Evolutionary conservation across 257 asterid species (phyloP).

Genomic region (Solanum habrochaites): DNA sequence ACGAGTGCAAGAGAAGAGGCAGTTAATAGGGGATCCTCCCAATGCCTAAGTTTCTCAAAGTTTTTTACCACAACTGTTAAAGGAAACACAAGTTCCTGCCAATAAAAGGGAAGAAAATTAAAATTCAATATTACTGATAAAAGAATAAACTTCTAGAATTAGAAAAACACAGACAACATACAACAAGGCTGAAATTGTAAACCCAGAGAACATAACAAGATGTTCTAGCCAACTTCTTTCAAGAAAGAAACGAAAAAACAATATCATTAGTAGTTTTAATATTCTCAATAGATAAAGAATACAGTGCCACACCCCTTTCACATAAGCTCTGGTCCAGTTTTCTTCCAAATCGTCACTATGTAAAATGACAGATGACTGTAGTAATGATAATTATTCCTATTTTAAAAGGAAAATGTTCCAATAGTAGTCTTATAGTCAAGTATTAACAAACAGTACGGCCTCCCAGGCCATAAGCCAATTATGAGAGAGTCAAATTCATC

Average conservation of each 20-base stretch:
- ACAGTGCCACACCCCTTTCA: not conserved
- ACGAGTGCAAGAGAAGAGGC: slow-evolving; percentile 64
- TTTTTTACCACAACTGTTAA: slow-evolving; percentile 41
- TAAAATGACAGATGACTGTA: not conserved
- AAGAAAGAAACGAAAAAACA: not conserved
- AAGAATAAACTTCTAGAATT: not conserved
- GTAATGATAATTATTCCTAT: not conserved
- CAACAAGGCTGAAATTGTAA: not conserved
- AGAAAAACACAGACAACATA: not conserved
- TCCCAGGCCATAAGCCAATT: not conserved
- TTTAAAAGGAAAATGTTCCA: not conserved
- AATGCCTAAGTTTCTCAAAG: slow-evolving; percentile 62
- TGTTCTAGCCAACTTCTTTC: not conserved
- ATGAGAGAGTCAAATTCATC: not conserved
- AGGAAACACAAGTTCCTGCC: slow-evolving; percentile 87
- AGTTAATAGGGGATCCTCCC: slow-evolving; percentile 90
- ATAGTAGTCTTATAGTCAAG: not conserved
- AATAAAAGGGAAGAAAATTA: not conserved
- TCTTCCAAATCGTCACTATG: not conserved
- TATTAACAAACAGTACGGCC: not conserved
- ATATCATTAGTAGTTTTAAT: not conserved
- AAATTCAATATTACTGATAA: not conserved
- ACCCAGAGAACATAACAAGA: not conserved
- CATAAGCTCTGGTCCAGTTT: not conserved
- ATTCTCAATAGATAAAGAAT: not conserved